Base-by-base conservation (phyloP, 257 asterid genomes). In the Nicotiana attenuata region DNA sequence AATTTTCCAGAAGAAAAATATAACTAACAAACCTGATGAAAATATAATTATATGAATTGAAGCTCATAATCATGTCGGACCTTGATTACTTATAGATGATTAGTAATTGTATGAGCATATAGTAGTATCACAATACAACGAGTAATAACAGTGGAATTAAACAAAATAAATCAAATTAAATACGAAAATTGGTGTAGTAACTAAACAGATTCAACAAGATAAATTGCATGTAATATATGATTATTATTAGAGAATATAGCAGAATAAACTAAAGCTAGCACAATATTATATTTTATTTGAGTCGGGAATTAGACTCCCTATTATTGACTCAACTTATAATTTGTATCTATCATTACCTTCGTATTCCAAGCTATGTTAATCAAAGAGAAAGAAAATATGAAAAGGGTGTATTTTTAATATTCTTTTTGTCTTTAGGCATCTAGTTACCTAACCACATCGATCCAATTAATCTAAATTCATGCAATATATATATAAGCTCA, bases 1-100 rank as follows among this genome's bases (percentile, higher is more conserved):
- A 85, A 90, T 90, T 87, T 87, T 82, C 93, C 90, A 83, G 87
- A 86, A 86, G 85, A 60, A 83, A 60, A 35, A 60, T 50, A 50
- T 13, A 50, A 50, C 11, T 13, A 50, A 47, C 53, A 47, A 47
- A 47, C 53, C 3, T 47, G 14, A 47, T 2, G 53, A 9, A 47
- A 47, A 47, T 8, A 47, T 47, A 47, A 47, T 47, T 2, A 8
- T 47, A 47, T 47, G 15, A 47, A 47, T 11, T 47, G 15, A 47
- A 47, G 15, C 55, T 11, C 55, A 47, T 47, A 47, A 47, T 10
- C 55, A 50, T 50, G 55, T 1, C 13, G 55, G 55, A 50, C 55
- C 13, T 1, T 50, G 16, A 11, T 50, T 50, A 10, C 15, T 9
- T 50, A 2, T 50, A 50, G 16, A 50, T 50, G 4, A 50, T 10